These are phyloP conservation scores for Rhodosorus marinus DNA, from an alignment of 23 red algal species.

Conservation along the genomic window DNA sequence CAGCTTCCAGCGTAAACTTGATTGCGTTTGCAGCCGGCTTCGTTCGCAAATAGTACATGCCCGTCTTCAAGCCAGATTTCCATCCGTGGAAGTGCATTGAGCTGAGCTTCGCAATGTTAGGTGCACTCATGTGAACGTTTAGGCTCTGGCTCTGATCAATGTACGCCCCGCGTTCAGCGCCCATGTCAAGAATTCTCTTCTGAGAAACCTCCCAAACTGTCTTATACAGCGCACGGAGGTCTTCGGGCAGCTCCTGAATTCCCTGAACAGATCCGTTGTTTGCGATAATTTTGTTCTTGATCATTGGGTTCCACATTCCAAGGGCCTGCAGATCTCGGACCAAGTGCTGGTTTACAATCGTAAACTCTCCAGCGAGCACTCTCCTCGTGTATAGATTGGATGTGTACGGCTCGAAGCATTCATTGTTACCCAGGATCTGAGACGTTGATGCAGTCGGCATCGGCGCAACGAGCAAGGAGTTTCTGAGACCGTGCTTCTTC, in stretches of 20 bases:
- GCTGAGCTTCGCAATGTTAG: slow-evolving; percentile 76
- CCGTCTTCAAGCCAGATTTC: slow-evolving; percentile 83
- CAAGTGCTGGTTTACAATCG: slow-evolving; percentile 92
- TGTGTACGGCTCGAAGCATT: slow-evolving; percentile 96
- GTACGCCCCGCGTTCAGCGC: slow-evolving; percentile 83
- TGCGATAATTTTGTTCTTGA: slow-evolving; percentile 92
- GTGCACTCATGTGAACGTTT: slow-evolving; percentile 81
- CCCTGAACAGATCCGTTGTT: slow-evolving; percentile 65
- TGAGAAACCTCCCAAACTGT: slow-evolving; percentile 98
- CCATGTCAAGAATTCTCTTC: slow-evolving; percentile 72
- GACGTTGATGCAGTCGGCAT: slow-evolving; percentile 98
- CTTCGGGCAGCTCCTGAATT: slow-evolving; percentile 50
- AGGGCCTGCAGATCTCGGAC: slow-evolving; percentile 89
- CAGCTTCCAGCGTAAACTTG: slow-evolving; percentile 81
- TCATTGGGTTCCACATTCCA: slow-evolving; percentile 58
- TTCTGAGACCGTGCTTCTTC: slow-evolving; percentile 44
- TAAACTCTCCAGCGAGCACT: slow-evolving; percentile 89
- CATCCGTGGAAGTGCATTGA: slow-evolving; percentile 99
- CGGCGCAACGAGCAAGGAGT: slow-evolving; percentile 87
- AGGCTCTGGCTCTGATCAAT: slow-evolving; percentile 95
- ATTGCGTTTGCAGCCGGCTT: slow-evolving; percentile 83
- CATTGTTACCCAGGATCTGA: slow-evolving; percentile 99
- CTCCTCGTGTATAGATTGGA: slow-evolving; percentile 84
- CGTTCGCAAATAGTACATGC: slow-evolving; percentile 89
- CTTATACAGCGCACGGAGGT: slow-evolving; percentile 74